These are phyloP conservation scores for Fusarium camptoceras DNA, from an alignment of 2,329 filamentous ascomycete genomes.

Conservation along the genomic window DNA sequence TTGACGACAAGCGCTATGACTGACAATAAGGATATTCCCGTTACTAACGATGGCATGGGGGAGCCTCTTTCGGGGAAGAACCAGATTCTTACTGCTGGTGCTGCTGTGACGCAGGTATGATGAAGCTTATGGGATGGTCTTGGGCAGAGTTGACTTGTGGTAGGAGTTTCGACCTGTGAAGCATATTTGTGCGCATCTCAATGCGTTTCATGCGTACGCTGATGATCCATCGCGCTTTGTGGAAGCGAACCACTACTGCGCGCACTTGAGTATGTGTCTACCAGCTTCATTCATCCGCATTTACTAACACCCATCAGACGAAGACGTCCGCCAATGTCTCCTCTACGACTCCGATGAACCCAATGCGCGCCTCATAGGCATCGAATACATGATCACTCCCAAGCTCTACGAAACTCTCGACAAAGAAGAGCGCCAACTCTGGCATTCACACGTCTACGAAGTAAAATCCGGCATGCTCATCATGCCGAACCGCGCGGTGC, in stretches of 20 bases:
- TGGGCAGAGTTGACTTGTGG: neutral
- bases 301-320: constrained; percentile 52
- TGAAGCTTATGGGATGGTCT: accelerated
- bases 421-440: constrained; percentile 75
- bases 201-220: constrained; percentile 89
- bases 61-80: constrained; percentile 66
- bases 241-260: constrained; percentile 87
- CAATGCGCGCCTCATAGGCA: constrained; percentile 79
- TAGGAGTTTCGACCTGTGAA: constrained; percentile 78
- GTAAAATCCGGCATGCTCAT: constrained; percentile 84
- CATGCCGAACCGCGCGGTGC: constrained; percentile 73
- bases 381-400: constrained; percentile 88
- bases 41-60: constrained; percentile 53
- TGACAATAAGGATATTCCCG: constrained; percentile 9
- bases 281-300: constrained; percentile 18
- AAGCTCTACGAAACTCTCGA: constrained; percentile 75
- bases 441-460: constrained; percentile 82
- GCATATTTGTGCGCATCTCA: constrained; percentile 83
- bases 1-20: constrained; percentile 14
- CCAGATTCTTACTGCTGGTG: constrained; percentile 70
- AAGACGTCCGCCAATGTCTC: constrained; percentile 84
- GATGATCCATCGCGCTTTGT: constrained; percentile 75
- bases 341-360: constrained; percentile 79
- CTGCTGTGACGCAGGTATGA: constrained; percentile 66
- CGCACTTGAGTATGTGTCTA: constrained; percentile 67